Percentiles rank a stretch among this genome's conserved stretches.
phyloP scores from a whole-genome alignment of 148 eudicot genomes.

The Persicaria maculosa region DNA sequence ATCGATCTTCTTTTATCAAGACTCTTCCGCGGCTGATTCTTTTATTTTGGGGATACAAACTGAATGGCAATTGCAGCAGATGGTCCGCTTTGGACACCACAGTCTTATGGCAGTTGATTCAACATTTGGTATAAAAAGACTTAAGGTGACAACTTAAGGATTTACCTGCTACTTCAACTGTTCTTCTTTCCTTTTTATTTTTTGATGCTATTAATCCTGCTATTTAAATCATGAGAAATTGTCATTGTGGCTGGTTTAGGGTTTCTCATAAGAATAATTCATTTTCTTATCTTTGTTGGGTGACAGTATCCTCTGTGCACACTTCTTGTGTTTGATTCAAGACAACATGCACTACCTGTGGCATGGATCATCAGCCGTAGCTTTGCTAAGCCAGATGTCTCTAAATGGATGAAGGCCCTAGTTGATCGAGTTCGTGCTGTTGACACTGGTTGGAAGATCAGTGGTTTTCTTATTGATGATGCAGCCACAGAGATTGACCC shows the following conservation, averaged over 20 bases:
- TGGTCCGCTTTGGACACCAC: constrained; percentile 85
- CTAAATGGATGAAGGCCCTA: constrained; percentile 92
- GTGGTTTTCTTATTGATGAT: constrained; percentile 84
- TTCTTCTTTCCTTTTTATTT: not conserved
- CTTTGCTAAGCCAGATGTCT: constrained; percentile 72
- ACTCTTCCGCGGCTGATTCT: constrained; percentile 60
- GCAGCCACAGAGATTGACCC: constrained; percentile 88
- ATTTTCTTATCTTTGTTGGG: constrained; percentile 28
- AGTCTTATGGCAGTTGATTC: constrained; percentile 84
- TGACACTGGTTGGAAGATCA: constrained; percentile 74
- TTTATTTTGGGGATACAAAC: constrained; percentile 94
- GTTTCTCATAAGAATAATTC: constrained; percentile 17
- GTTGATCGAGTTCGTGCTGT: constrained; percentile 55
- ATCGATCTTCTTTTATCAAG: constrained; percentile 70
- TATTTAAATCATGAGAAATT: not conserved
- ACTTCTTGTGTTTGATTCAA: constrained; percentile 93
- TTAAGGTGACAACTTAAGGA: constrained; percentile 45
- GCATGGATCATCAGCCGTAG: constrained; percentile 91
- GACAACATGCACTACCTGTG: constrained; percentile 96
- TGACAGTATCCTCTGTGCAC: constrained; percentile 92
- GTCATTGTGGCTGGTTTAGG: constrained; percentile 12
- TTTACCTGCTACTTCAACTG: not conserved
- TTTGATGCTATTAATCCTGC: not conserved
- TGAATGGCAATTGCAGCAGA: constrained; percentile 97
- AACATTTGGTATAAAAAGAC: constrained; percentile 81